Percentiles rank a stretch among this genome's conserved stretches.
phyloP scores from a whole-genome alignment of 768 basidiomycete genomes.

The Leccinum boreale region DNA sequence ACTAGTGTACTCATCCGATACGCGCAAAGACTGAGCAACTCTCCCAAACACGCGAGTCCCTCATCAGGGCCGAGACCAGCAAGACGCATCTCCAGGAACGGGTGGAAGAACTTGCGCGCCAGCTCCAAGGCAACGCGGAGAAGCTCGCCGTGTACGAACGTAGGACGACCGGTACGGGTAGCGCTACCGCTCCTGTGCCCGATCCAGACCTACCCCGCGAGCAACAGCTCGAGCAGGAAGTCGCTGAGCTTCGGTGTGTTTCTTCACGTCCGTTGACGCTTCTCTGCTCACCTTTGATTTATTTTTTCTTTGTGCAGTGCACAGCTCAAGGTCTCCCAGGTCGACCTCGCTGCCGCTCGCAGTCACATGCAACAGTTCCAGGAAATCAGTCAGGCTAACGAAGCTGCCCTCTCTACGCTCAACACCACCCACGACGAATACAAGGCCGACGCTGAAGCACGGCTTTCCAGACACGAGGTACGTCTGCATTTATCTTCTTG shows the following conservation, averaged over 20 bases:
- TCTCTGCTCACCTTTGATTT: not conserved
- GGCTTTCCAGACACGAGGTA: conserved; percentile 67
- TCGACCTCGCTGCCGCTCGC: conserved; percentile 68
- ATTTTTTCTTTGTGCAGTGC: conserved; percentile 42
- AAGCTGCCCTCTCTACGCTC: conserved; percentile 67
- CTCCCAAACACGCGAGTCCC: conserved; percentile 63
- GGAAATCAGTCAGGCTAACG: conserved; percentile 80
- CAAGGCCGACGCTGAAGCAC: conserved; percentile 67
- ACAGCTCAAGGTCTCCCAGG: conserved; percentile 71
- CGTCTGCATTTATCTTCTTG: not conserved
- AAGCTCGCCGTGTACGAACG: conserved; percentile 87
- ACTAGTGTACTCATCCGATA: conserved; percentile 9
- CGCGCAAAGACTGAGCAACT: conserved; percentile 54
- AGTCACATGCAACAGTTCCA: conserved; percentile 82
- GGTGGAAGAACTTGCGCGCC: conserved; percentile 40
- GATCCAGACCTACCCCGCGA: conserved; percentile 58
- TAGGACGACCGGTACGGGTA: conserved; percentile 37
- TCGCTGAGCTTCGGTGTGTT: conserved; percentile 77
- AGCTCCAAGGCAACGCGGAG: conserved; percentile 75
- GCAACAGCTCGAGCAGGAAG: conserved; percentile 78
- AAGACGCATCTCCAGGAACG: conserved; percentile 76
- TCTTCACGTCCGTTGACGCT: not conserved
- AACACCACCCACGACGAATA: conserved; percentile 79
- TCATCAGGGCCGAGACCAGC: conserved; percentile 73
- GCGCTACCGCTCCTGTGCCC: conserved; percentile 31